Conservation (phyloP, 1,139 yeast genomes). For the Kurtzmaniella quercitrusa region DNA sequence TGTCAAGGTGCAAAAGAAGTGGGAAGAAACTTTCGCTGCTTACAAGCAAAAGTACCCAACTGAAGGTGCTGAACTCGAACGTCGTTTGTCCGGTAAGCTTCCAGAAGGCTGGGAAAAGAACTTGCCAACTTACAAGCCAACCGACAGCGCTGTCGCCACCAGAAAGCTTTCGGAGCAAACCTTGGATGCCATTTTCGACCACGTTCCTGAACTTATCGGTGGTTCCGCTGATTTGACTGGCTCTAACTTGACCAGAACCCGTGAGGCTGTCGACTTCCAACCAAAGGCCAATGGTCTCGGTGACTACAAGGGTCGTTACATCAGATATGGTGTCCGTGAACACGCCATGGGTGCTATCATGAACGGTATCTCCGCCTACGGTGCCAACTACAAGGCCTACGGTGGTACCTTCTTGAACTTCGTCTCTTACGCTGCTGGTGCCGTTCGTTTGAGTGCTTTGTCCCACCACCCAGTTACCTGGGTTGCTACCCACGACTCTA, state of each 20-base stretch:
- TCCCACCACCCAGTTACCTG: conserved; percentile 92
- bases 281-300: conserved; percentile 81
- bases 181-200: conserved; percentile 58
- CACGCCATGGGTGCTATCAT: conserved; percentile 99
- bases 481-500: conserved; percentile 99
- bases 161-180: conserved; percentile 92
- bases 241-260: conserved; percentile 92
- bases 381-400: conserved; percentile 87
- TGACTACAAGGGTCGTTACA: conserved; percentile 86
- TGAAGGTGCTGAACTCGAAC: conserved; percentile 72
- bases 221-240: conserved; percentile 99
- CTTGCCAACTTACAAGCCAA: conserved; percentile 76
- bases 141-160: conserved; percentile 84
- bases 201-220: conserved; percentile 87
- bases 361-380: conserved; percentile 96
- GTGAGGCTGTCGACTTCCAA: conserved; percentile 89
- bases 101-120: conserved; percentile 80
- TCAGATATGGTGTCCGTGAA: conserved; percentile 99
- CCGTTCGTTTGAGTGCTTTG: conserved; percentile 90
- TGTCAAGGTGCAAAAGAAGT: conserved; percentile 62
- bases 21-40: conserved; percentile 62
- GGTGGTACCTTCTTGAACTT: conserved; percentile 99
- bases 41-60: conserved; percentile 75
- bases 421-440: conserved; percentile 97
- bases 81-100: conserved; percentile 78